Evolutionary conservation across 2,329 filamentous ascomycete genomes (phyloP).

Genomic region (Colletotrichum aenigma): DNA sequence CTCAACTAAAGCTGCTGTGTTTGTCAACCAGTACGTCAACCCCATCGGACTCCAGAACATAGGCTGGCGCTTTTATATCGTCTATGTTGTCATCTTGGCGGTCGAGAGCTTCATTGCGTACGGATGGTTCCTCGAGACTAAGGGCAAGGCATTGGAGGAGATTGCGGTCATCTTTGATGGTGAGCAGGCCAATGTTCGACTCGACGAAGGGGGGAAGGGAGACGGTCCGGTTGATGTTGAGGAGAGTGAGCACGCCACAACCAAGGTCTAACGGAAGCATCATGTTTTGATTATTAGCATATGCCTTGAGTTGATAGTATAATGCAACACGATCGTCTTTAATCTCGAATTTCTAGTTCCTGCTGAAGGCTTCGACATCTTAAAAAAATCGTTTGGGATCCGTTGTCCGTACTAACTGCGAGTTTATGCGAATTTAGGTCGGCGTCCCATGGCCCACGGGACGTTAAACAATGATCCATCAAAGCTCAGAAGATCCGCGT

Average conservation of each 20-base stretch:
- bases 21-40: conserved; percentile 45
- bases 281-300: background rate
- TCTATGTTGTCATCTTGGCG: conserved; percentile 53
- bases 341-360: background rate
- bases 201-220: background rate
- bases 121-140: conserved; percentile 54
- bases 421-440: no score
- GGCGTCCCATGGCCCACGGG: no score
- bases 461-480: background rate
- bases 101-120: conserved; percentile 51
- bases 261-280: background rate
- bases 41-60: conserved; percentile 56
- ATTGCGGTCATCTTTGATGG: conserved; percentile 63
- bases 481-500: accelerated
- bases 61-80: conserved; percentile 60
- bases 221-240: background rate
- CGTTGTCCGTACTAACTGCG: accelerated
- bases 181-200: conserved; percentile 16
- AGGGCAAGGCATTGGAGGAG: conserved; percentile 54
- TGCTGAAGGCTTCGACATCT: background rate
- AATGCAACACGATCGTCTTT: background rate
- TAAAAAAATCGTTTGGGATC: background rate
- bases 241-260: conserved; percentile 6
- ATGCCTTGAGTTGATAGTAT: background rate
- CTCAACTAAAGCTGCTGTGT: conserved; percentile 30